phyloP scores from a whole-genome alignment of 1,284 basidiomycete species.

The Rhizoctonia solani region DNA sequence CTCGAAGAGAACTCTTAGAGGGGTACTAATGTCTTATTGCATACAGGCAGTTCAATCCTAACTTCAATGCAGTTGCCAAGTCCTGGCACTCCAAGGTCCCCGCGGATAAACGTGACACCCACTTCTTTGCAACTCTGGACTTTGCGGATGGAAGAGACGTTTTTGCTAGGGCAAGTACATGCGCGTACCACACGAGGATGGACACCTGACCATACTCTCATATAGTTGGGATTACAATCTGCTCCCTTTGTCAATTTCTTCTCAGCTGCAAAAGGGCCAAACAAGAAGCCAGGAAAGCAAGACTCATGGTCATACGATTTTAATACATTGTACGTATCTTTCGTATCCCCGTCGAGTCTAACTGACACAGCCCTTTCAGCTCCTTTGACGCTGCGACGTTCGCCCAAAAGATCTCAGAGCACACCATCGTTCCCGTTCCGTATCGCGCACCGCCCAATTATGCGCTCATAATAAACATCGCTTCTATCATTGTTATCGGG shows the following conservation, averaged over 20 bases:
- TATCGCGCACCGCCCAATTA: slow-evolving; percentile 73
- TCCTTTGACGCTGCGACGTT: slow-evolving; percentile 79
- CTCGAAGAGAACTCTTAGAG: too few species aligned
- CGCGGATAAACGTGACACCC: slow-evolving; percentile 64
- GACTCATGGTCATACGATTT: slow-evolving; percentile 78
- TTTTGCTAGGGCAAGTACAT: slow-evolving; percentile 72
- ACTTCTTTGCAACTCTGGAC: slow-evolving; percentile 92
- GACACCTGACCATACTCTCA: neutral
- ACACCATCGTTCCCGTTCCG: slow-evolving; percentile 74
- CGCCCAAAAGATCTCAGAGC: slow-evolving; percentile 71
- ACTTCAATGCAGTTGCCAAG: slow-evolving; percentile 76
- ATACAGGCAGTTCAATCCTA: slow-evolving; percentile 79
- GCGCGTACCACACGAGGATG: neutral
- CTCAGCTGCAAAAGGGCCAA: slow-evolving; percentile 71
- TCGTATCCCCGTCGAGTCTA: neutral
- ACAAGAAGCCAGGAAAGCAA: slow-evolving; percentile 55
- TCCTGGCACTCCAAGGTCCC: slow-evolving; percentile 69
- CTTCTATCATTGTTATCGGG: slow-evolving; percentile 52
- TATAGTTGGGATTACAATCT: slow-evolving; percentile 66
- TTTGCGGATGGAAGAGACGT: slow-evolving; percentile 75
- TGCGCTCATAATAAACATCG: slow-evolving; percentile 53
- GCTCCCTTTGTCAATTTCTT: slow-evolving; percentile 85
- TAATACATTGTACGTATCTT: slow-evolving; percentile 57
- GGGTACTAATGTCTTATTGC: neutral
- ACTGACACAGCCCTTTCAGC: slow-evolving; percentile 49